Percentiles rank a stretch among this genome's conserved stretches.
phyloP scores from a whole-genome alignment of 2,329 filamentous ascomycete species.

The Cercospora canescens region DNA sequence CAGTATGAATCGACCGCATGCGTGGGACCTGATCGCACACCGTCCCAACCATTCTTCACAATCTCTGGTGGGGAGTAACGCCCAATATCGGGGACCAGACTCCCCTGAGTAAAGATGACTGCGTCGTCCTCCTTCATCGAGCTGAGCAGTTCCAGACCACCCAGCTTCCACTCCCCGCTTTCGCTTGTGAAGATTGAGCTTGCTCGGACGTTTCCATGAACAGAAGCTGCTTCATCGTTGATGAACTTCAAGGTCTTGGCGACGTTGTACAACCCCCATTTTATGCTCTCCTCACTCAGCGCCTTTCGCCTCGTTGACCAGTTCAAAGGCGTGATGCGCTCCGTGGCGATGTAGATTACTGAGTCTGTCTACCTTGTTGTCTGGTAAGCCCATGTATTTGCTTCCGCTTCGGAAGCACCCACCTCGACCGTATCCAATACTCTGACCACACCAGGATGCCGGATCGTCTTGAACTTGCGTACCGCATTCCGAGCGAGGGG shows the following conservation, averaged over 20 bases:
- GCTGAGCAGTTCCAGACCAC: conserved; percentile 89
- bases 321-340: conserved; percentile 79
- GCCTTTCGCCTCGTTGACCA: conserved; percentile 91
- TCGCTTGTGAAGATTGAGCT: conserved; percentile 91
- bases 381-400: conserved; percentile 31
- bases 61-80: conserved; percentile 88
- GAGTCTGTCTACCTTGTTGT: conserved; percentile 71
- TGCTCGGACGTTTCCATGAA: conserved; percentile 83
- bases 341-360: conserved; percentile 94
- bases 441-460: conserved; percentile 92
- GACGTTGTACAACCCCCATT: conserved; percentile 90
- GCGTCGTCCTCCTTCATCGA: conserved; percentile 96
- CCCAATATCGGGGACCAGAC: conserved; percentile 78
- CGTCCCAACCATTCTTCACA: conserved; percentile 84
- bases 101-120: conserved; percentile 87
- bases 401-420: conserved; percentile 30
- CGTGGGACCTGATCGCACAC: conserved; percentile 78
- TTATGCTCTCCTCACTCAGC: conserved; percentile 85
- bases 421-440: conserved; percentile 94
- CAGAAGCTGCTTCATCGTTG: conserved; percentile 86
- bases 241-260: conserved; percentile 94
- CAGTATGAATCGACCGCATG: conserved; percentile 85
- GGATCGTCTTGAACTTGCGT: conserved; percentile 87
- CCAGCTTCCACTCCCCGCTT: conserved; percentile 96
- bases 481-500: conserved; percentile 91